A percentile compares a stretch with the other conserved stretches of the same genome.
These are phyloP conservation scores for Primulina tabacum DNA, from an alignment of 257 asterid species.

Conservation along the genomic window DNA sequence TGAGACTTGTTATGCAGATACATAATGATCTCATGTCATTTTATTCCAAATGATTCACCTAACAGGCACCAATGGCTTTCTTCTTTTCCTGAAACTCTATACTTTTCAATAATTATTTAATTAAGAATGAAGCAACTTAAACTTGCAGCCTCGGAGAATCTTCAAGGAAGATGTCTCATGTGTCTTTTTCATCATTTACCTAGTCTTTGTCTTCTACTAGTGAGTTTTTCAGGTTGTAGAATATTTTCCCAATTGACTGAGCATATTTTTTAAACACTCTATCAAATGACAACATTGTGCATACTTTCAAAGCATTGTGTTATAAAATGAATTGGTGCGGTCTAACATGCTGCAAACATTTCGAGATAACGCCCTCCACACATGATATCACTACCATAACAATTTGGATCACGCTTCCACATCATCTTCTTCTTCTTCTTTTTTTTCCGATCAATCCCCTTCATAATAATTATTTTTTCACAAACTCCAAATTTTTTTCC, in stretches of 20 bases:
- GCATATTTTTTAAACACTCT: too few relatives aligned
- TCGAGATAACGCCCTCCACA: too few relatives aligned
- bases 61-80: neutral
- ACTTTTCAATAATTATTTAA: neutral
- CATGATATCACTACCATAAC: too few relatives aligned
- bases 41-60: neutral
- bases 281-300: neutral
- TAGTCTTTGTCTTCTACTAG: neutral
- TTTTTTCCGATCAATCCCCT: too few relatives aligned
- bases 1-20: neutral
- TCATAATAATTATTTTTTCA: too few relatives aligned
- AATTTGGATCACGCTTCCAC: constrained; percentile 1
- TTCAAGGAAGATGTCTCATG: neutral
- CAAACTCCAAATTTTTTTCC: too few relatives aligned
- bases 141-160: neutral
- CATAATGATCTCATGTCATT: neutral
- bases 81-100: neutral
- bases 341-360: neutral
- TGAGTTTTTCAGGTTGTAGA: neutral
- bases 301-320: too few relatives aligned
- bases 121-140: neutral
- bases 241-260: neutral
- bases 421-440: too few relatives aligned
- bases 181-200: neutral
- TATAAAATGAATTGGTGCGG: neutral